Conservation (phyloP, 2,329 filamentous ascomycete genomes). For the Clonostachys byssicola region DNA sequence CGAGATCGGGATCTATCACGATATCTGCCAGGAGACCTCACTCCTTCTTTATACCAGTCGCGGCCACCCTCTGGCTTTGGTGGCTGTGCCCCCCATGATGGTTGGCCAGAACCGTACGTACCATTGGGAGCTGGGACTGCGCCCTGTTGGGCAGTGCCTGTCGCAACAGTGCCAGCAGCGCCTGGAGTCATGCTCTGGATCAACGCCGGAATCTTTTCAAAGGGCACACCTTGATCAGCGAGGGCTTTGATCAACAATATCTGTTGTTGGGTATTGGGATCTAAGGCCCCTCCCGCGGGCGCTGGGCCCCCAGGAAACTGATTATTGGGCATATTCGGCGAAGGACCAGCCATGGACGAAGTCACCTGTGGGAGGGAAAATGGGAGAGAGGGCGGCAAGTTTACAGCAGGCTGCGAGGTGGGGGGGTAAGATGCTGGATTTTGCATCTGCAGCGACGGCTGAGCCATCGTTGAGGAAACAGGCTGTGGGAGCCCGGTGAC, state of each 20-base stretch:
- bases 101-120: constrained; percentile 28
- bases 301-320: constrained; percentile 26
- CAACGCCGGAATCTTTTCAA: constrained; percentile 68
- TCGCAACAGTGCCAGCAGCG: constrained; percentile 17
- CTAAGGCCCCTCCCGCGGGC: constrained; percentile 30
- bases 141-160: constrained; percentile 17
- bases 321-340: constrained; percentile 20
- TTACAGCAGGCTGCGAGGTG: constrained; percentile 57
- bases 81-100: constrained; percentile 21
- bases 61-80: constrained; percentile 38
- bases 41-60: constrained; percentile 53
- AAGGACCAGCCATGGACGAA: constrained; percentile 11
- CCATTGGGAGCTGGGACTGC: constrained; percentile 30
- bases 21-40: constrained; percentile 55
- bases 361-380: constrained; percentile 28
- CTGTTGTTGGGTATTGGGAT: constrained; percentile 62
- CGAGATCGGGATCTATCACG: constrained; percentile 68
- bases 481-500: constrained; percentile 18
- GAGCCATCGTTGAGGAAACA: constrained; percentile 16
- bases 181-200: constrained; percentile 47
- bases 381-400: constrained; percentile 44
- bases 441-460: constrained; percentile 14
- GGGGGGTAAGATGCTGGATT: constrained; percentile 30
- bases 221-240: constrained; percentile 68
- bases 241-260: constrained; percentile 72